Evolutionary conservation across 139 green algal species (phyloP), one percentile per base, ranked within the genome.

Genomic region (Chlamydomonas schloesseri): DNA sequence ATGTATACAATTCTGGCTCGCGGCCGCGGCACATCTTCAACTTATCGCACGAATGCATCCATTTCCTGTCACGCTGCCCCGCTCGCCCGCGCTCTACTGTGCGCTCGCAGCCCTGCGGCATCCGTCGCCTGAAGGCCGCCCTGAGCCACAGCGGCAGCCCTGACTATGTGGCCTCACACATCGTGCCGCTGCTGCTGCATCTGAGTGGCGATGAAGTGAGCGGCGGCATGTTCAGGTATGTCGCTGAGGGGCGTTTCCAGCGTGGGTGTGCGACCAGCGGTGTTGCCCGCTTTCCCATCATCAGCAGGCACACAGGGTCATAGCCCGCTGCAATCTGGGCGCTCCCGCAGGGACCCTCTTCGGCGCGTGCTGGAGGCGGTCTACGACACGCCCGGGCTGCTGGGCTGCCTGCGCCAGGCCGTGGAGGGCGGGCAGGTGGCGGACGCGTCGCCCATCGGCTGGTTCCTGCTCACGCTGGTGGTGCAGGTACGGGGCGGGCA

Each of bases 401-500:
- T 87, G 69, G 26, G 2, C n/a, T 68, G 58, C 58, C 29, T 91
- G 8, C 20, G 29, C 3, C 23, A 47, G 1, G 88, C 88, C 8
- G 26, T 91, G 23, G 34, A 67, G 24, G 46, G 24, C 2, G 58
- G 73, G 9, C 37, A 23, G 5, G 24, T 74, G 20, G n/a, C 33
- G 20, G 82, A 88, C 58, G 62, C 78, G 9, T 50, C 83, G n/a
- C 83, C 88, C 8, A 17, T 91, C 0, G 88, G 64, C 53, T 91
- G 88, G 88, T 84, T 87, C 14, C 36, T 76, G 36, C 83, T 91
- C 24, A 88, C 65, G 47, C 82, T 87, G 0, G 83, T 78, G 14
- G 55, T 69, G 14, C 47, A 83, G 50, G 73, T 83, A n/a, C n/a
- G n/a, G n/a, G n/a, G n/a, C n/a, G n/a, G n/a, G n/a, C n/a, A n/a